Percentiles rank a stretch among this genome's conserved stretches.
Conservation (phyloP, 2,329 filamentous ascomycete genomes). For the Alternaria brassicae region DNA sequence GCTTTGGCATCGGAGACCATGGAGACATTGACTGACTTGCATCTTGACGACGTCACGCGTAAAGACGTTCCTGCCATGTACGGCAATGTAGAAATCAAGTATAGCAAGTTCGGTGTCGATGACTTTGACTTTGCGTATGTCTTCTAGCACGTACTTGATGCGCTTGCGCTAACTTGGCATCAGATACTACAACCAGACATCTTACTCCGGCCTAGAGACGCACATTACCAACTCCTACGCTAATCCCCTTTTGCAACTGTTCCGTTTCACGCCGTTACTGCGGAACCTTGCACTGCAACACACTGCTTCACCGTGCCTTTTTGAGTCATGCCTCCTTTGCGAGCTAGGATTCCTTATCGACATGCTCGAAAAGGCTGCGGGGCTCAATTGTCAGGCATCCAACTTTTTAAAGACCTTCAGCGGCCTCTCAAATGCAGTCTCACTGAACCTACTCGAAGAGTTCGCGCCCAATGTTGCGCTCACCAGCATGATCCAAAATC, state of each 20-base stretch:
- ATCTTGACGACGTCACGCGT: conserved; percentile 74
- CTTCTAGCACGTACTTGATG: neutral
- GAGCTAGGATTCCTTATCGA: conserved; percentile 96
- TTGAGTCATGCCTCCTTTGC: conserved; percentile 85
- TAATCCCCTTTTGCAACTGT: conserved; percentile 87
- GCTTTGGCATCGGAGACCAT: conserved; percentile 60
- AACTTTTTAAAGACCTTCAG: conserved; percentile 92
- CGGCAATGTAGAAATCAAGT: conserved; percentile 95
- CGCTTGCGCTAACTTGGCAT: conserved; percentile 3
- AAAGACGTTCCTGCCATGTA: conserved; percentile 89
- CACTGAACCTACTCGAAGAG: conserved; percentile 84
- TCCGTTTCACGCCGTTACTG: conserved; percentile 87
- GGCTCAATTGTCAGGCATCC: conserved; percentile 93
- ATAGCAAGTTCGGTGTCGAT: conserved; percentile 98
- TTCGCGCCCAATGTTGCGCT: conserved; percentile 75
- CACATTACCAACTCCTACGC: conserved; percentile 97
- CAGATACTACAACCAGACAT: conserved; percentile 93
- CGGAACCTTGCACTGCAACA: conserved; percentile 90
- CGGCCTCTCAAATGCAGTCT: conserved; percentile 77
- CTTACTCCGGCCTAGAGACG: conserved; percentile 89
- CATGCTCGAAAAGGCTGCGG: conserved; percentile 95
- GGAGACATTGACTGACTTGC: conserved; percentile 70
- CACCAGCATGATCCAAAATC: conserved; percentile 81
- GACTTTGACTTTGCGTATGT: conserved; percentile 94
- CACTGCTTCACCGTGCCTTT: conserved; percentile 81